These are phyloP conservation scores for Cytospora piceae DNA, from an alignment of 2,329 filamentous ascomycete genomes.

Conservation along the genomic window DNA sequence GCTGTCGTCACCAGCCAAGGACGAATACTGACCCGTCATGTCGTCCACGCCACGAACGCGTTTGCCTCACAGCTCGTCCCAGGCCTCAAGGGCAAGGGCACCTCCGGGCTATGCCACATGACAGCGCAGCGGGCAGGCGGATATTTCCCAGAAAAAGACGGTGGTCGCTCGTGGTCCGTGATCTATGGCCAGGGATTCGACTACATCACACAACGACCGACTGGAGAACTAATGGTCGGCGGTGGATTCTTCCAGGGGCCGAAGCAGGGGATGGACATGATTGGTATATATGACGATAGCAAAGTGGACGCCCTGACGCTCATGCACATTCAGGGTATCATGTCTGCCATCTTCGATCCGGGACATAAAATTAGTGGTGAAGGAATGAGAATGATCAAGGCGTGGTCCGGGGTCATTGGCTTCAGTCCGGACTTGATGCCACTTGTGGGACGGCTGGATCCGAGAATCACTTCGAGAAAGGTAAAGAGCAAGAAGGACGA, in stretches of 20 bases:
- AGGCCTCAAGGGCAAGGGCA: constrained; percentile 49
- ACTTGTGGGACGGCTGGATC: constrained; percentile 51
- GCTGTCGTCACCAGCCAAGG: constrained; percentile 51
- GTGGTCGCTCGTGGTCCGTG: constrained; percentile 54
- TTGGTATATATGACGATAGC: constrained; percentile 54
- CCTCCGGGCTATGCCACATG: constrained; percentile 53
- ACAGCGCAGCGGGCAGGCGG: constrained; percentile 50
- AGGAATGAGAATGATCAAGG: constrained; percentile 40
- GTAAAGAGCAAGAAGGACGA: background rate
- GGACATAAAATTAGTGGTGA: constrained; percentile 40
- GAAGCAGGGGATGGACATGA: constrained; percentile 47
- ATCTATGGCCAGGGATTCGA: constrained; percentile 53
- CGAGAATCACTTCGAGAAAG: constrained; percentile 37
- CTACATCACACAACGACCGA: constrained; percentile 54
- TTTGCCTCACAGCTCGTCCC: constrained; percentile 57
- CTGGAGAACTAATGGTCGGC: constrained; percentile 57
- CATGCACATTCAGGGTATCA: constrained; percentile 46
- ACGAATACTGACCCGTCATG: constrained; percentile 48
- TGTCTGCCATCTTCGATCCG: constrained; percentile 48
- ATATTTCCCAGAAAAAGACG: constrained; percentile 39
- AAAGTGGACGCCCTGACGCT: constrained; percentile 44
- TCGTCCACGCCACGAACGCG: constrained; percentile 63
- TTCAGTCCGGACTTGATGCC: constrained; percentile 51
- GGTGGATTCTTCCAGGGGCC: constrained; percentile 53
- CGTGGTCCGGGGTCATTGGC: constrained; percentile 56